Conservation (phyloP, 2,329 filamentous ascomycete genomes). For the Aspergillus latus region DNA sequence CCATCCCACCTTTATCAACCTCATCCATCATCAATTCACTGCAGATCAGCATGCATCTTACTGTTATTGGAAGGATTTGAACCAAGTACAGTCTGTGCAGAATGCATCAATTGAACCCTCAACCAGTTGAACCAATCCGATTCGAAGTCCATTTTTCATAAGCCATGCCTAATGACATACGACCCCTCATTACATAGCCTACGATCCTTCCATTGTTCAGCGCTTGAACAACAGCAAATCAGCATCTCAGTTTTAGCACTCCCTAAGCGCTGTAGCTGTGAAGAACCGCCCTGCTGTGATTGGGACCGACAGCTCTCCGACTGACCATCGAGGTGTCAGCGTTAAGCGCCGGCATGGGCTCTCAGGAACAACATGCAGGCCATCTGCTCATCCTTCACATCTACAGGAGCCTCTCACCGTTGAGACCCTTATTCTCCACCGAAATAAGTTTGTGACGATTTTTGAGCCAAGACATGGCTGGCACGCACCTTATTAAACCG, state of each 20-base stretch:
- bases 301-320: slow-evolving; percentile 24
- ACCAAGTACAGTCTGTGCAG: too few relatives aligned
- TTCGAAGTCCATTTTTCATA: not conserved
- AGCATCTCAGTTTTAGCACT: not conserved
- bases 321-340: slow-evolving; percentile 14
- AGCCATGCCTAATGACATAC: not conserved
- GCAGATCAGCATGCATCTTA: not conserved
- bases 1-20: not conserved
- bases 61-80: not conserved
- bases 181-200: not conserved
- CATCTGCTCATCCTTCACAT: slow-evolving; percentile 23
- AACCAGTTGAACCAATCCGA: too few relatives aligned
- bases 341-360: slow-evolving; percentile 32
- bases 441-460: slow-evolving; percentile 12
- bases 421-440: slow-evolving; percentile 24
- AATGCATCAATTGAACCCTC: not conserved
- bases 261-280: slow-evolving; percentile 20
- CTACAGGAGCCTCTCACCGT: slow-evolving; percentile 22
- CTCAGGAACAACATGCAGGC: slow-evolving; percentile 16
- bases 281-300: slow-evolving; percentile 16
- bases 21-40: not conserved
- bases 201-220: slow-evolving; percentile 9
- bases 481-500: not conserved
- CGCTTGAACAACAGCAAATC: slow-evolving; percentile 17
- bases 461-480: slow-evolving; percentile 11